phyloP scores from a whole-genome alignment of 805 yeast species.

The Kuraishia molischiana region DNA sequence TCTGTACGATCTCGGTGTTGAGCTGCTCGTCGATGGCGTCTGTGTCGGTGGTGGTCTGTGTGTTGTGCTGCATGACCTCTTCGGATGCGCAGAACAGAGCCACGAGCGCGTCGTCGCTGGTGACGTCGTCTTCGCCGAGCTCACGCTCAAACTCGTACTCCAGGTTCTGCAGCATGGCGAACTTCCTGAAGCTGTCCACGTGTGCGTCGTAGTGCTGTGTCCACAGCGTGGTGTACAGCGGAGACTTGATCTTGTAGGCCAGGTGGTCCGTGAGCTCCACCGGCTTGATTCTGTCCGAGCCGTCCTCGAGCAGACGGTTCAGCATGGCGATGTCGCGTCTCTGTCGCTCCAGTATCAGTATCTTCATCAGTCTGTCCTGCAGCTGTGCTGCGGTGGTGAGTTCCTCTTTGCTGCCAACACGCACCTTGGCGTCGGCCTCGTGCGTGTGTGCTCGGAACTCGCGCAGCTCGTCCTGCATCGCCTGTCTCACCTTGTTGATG shows the following conservation, averaged over 20 bases:
- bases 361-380: conserved; percentile 21
- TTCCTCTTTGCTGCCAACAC: conserved; percentile 4
- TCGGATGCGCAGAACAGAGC: conserved; percentile 16
- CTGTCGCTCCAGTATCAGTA: conserved; percentile 25
- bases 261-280: conserved; percentile 17
- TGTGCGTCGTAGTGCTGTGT: conserved; percentile 9
- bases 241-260: conserved; percentile 24
- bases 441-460: conserved; percentile 13
- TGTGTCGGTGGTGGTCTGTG: conserved; percentile 2
- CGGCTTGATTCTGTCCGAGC: conserved; percentile 10
- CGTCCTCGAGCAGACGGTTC: conserved; percentile 10
- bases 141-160: conserved; percentile 24
- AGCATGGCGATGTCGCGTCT: conserved; percentile 16
- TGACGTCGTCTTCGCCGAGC: conserved; percentile 8
- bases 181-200: conserved; percentile 16
- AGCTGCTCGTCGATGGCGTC: conserved; percentile 10
- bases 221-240: conserved; percentile 12
- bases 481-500: conserved; percentile 13
- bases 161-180: conserved; percentile 23
- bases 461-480: conserved; percentile 10
- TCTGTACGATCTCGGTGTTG: conserved; percentile 16
- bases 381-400: conserved; percentile 21
- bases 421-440: not conserved
- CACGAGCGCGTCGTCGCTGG: conserved; percentile 17
- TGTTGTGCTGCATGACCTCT: conserved; percentile 15